phyloP scores from a whole-genome alignment of 352 stramenopile genomes.

The Phytophthora ramorum region DNA sequence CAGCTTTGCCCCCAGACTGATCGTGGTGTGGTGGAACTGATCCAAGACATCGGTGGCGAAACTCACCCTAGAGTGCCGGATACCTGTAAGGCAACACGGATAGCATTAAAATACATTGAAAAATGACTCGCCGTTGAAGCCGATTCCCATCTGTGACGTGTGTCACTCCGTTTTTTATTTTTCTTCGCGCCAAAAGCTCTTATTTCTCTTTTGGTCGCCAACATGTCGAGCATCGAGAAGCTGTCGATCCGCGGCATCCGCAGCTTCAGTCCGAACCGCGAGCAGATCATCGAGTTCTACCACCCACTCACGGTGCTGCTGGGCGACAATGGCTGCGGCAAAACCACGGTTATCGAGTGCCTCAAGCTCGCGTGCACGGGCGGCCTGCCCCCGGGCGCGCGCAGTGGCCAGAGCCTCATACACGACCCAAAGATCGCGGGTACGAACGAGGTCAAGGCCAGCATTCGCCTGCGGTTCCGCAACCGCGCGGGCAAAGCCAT shows the following conservation, averaged over 20 bases:
- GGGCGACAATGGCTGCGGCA: constrained; percentile 97
- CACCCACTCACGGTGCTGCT: constrained; percentile 99
- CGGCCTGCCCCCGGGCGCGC: constrained; percentile 91
- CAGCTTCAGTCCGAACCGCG: constrained; percentile 96
- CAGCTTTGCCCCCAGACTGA: too few relatives aligned
- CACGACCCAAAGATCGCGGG: constrained; percentile 95
- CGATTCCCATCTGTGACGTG: background rate
- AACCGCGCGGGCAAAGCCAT: constrained; percentile 88
- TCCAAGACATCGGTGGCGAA: too few relatives aligned
- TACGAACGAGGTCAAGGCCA: constrained; percentile 93
- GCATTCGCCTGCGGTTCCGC: constrained; percentile 93
- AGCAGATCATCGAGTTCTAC: constrained; percentile 98
- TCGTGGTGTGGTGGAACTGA: too few relatives aligned
- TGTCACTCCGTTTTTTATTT: background rate
- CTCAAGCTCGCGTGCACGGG: constrained; percentile 98
- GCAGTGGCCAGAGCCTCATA: constrained; percentile 94
- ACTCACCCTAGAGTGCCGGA: too few relatives aligned
- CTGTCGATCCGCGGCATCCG: constrained; percentile 98
- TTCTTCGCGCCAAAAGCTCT: background rate
- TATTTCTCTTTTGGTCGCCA: background rate
- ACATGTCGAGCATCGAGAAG: constrained; percentile 98
- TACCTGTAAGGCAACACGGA: too few relatives aligned
- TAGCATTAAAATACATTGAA: too few relatives aligned
- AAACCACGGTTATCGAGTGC: constrained; percentile 99
- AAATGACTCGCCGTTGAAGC: too few relatives aligned